Conservation (phyloP, 208 protist genomes). For the Acanthamoeba royreba region DNA sequence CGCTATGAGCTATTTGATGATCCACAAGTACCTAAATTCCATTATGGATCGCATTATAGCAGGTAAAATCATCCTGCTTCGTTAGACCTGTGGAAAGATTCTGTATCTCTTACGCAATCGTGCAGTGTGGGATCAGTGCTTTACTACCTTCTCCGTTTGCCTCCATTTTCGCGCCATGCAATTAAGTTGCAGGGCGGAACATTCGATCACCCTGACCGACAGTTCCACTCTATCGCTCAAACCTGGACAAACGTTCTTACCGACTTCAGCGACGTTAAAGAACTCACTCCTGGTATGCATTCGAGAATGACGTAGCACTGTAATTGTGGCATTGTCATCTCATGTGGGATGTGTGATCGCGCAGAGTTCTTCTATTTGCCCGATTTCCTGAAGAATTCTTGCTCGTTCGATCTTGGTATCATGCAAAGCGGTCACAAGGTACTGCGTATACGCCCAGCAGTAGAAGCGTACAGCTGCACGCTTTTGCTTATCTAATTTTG, state of each 20-base stretch:
- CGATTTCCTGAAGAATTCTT: slow-evolving; percentile 91
- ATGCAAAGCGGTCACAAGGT: slow-evolving; percentile 62
- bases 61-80: too few relatives aligned
- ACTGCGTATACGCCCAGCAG: neutral
- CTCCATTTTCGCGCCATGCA: slow-evolving; percentile 93
- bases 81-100: too few relatives aligned
- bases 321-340: too few relatives aligned
- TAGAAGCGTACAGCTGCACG: too few relatives aligned
- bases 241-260: slow-evolving; percentile 81
- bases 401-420: slow-evolving; percentile 88
- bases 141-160: slow-evolving; percentile 95
- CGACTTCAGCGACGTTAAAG: slow-evolving; percentile 88
- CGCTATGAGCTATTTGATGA: slow-evolving; percentile 46
- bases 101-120: slow-evolving; percentile 47
- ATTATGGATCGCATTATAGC: slow-evolving; percentile 95
- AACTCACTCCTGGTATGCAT: slow-evolving; percentile 77
- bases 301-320: too few relatives aligned
- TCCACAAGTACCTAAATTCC: slow-evolving; percentile 65
- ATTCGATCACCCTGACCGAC: slow-evolving; percentile 46
- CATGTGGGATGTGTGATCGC: too few relatives aligned
- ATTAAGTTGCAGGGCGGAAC: slow-evolving; percentile 74
- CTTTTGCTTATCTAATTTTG: too few relatives aligned
- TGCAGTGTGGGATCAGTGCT: slow-evolving; percentile 85
- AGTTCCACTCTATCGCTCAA: slow-evolving; percentile 92
- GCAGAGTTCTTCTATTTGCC: slow-evolving; percentile 96